These are phyloP conservation scores for Kodamaea arcana DNA, from an alignment of 1,139 yeast species.

Conservation along the genomic window DNA sequence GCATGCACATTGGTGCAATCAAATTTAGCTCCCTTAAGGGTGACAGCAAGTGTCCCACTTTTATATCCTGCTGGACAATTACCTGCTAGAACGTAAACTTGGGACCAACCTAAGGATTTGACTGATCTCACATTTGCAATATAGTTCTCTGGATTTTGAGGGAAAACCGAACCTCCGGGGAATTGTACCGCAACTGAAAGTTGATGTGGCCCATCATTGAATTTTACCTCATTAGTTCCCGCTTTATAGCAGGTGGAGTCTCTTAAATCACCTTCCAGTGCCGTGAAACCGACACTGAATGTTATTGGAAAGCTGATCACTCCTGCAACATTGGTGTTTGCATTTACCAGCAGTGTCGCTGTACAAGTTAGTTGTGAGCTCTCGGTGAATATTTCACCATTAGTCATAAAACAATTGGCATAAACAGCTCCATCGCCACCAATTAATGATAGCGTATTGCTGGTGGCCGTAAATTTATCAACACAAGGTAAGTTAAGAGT, in stretches of 20 bases:
- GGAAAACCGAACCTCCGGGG: constrained; percentile 5
- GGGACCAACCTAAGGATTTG: constrained; percentile 15
- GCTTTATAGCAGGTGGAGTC: constrained; percentile 16
- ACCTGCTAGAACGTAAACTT: constrained; percentile 16
- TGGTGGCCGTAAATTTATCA: constrained; percentile 21
- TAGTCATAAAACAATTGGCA: constrained; percentile 24
- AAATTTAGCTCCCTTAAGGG: constrained; percentile 8
- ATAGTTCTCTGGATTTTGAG: constrained; percentile 2
- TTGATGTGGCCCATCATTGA: constrained; percentile 20
- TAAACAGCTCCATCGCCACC: constrained; percentile 14
- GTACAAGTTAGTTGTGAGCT: constrained; percentile 25
- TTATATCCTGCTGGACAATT: constrained; percentile 20
- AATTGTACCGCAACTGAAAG: constrained; percentile 15
- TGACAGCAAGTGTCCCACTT: constrained; percentile 21
- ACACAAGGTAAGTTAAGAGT: constrained; percentile 25
- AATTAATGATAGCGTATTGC: constrained; percentile 16
- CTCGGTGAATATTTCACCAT: constrained; percentile 23
- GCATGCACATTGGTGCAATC: constrained; percentile 21
- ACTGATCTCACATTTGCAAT: constrained; percentile 5
- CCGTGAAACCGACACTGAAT: constrained; percentile 23
- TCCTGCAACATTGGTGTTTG: constrained; percentile 12
- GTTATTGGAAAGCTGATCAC: constrained; percentile 21
- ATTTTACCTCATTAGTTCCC: constrained; percentile 23
- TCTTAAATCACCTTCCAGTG: constrained; percentile 14
- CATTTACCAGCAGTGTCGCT: constrained; percentile 13